Evolutionary conservation across 2,329 filamentous ascomycete species (phyloP).

Genomic region (Aspergillus flavus): DNA sequence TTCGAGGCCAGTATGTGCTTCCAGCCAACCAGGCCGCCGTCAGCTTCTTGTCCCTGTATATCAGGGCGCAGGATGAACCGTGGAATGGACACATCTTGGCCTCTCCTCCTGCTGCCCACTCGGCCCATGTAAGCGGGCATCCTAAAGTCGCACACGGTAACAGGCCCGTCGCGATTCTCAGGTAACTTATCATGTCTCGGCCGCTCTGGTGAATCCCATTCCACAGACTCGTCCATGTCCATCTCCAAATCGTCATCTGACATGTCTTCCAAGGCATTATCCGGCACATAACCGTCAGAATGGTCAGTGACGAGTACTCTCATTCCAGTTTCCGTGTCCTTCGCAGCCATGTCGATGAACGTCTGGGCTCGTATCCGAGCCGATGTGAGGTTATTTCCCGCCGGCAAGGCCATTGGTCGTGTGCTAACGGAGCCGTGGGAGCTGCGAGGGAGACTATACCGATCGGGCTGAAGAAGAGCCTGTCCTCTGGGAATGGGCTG

Average conservation of each 20-base stretch:
- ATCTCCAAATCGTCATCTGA: constrained; percentile 36
- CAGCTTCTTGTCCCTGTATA: constrained; percentile 43
- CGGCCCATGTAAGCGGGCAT: constrained; percentile 48
- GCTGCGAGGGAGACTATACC: constrained; percentile 45
- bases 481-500: constrained; percentile 41
- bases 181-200: constrained; percentile 23
- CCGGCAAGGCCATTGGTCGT: constrained; percentile 43
- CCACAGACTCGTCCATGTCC: constrained; percentile 38
- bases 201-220: constrained; percentile 29
- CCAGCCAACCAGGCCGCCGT: constrained; percentile 49
- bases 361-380: constrained; percentile 49
- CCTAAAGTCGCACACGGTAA: constrained; percentile 43
- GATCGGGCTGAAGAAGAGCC: constrained; percentile 43
- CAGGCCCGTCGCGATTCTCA: constrained; percentile 30
- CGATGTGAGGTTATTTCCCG: constrained; percentile 47
- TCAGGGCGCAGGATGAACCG: constrained; percentile 46
- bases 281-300: constrained; percentile 41
- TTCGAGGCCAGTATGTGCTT: constrained; percentile 46
- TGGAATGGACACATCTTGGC: constrained; percentile 37
- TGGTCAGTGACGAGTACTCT: constrained; percentile 45
- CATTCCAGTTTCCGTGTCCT: constrained; percentile 44
- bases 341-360: constrained; percentile 47
- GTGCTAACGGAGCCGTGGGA: constrained; percentile 46
- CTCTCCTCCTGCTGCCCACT: constrained; percentile 28
- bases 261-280: constrained; percentile 32